Evolutionary conservation across 768 basidiomycete species (phyloP), one percentile per base, ranked within the genome.

Genomic region (Suillus spraguei): DNA sequence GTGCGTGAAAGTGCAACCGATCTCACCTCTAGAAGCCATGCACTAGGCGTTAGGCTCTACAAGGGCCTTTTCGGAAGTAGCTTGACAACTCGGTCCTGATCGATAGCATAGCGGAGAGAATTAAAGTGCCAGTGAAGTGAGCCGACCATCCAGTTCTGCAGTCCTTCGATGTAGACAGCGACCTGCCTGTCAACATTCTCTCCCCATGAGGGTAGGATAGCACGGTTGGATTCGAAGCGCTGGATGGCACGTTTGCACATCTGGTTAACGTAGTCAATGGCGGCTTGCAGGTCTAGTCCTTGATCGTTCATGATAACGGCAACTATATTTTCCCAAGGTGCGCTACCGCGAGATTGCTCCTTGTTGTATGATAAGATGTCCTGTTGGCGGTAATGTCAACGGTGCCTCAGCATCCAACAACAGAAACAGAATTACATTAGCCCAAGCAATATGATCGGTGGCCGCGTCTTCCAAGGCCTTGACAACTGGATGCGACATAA

Each of bases 311-410:
- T 46, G 44, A 46, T 10, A 4, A 46, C 44, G 10, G 44, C 10
- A 13, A 46, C 44, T 82, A 90, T 87, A 71, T 92, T 91, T 4
- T 44, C 9, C 42, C 20, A 44, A 71, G 88, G 87, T 17, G 84
- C 86, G 65, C 89, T 85, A 13, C 83, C 83, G 11, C 85, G 83
- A 2, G 88, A 83, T 72, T 91, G 90, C 69, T 91, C 90, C 53
- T 85, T 84, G 65, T 91, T 89, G 74, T 88, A 52, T 14, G 89
- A 91, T 69, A 88, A 87, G 38, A 91, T 87, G 65, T 91, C 89
- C 89, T 90, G 2, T 3, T 0, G 17, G 17, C 10, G 52, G 14
- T 17, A 5, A 61, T 73, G 33, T 54, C n/a, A 54, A n/a, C 10
- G 4, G 6, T 65, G 41, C 24, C 16, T 20, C 49, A 4, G n/a